phyloP scores from a whole-genome alignment of 441 rosid species.

The Hypseocharis bilobata region DNA sequence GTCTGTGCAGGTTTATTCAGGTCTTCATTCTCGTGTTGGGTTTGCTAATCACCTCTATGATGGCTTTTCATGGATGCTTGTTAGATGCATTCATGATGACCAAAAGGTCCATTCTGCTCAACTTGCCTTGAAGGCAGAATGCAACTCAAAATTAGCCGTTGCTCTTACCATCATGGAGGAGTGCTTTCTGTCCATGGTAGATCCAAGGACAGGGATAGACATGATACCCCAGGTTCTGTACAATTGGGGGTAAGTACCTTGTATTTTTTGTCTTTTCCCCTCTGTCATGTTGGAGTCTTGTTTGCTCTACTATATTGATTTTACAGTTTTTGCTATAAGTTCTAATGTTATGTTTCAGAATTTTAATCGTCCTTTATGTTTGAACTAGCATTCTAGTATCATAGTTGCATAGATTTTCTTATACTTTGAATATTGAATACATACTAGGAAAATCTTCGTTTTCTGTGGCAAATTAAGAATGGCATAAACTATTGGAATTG shows the following conservation, averaged over 20 bases:
- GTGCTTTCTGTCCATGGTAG: conserved; percentile 88
- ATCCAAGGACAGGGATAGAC: conserved; percentile 86
- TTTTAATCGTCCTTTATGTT: not conserved
- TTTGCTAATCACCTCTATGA: conserved; percentile 41
- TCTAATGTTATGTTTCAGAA: not conserved
- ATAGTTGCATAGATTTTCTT: no score
- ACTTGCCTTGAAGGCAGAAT: conserved; percentile 75
- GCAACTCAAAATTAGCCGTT: conserved; percentile 89
- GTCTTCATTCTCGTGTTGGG: conserved; percentile 76
- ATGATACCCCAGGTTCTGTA: conserved; percentile 89
- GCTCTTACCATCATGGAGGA: conserved; percentile 91
- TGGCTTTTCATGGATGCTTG: conserved; percentile 76
- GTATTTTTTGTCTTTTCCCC: conserved; percentile 4
- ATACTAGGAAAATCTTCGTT: no score
- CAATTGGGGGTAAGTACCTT: conserved; percentile 68
- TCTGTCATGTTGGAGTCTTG: not conserved
- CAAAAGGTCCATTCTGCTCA: conserved; percentile 67
- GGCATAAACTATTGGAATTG: not conserved
- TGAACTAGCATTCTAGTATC: not conserved
- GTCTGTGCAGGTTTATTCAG: conserved; percentile 51
- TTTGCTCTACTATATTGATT: no score
- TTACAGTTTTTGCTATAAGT: not conserved
- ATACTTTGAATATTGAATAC: no score
- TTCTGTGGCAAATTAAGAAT: not conserved
- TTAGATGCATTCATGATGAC: conserved; percentile 79